Evolutionary conservation across 2,329 filamentous ascomycete genomes (phyloP).

Genomic region (Graphiopsis chlorocephala): DNA sequence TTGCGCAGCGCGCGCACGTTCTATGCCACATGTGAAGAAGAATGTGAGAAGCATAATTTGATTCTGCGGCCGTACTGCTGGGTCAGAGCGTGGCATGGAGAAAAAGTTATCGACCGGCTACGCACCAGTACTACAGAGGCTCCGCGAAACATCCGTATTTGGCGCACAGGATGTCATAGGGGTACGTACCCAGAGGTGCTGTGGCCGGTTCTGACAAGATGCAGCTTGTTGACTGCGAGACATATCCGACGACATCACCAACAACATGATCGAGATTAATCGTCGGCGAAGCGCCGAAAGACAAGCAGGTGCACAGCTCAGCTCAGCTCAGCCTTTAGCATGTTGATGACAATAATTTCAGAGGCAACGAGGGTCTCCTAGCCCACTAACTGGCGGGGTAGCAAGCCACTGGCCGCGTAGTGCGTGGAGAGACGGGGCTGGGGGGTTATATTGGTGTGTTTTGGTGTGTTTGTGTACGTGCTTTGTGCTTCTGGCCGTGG

Average conservation of each 20-base stretch:
- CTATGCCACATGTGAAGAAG: neutral
- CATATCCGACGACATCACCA: conserved; percentile 1
- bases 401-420: neutral
- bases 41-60: neutral
- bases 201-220: neutral
- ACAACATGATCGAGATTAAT: neutral
- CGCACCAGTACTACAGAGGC: neutral
- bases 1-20: neutral
- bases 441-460: neutral
- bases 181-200: neutral
- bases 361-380: neutral
- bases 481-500: neutral
- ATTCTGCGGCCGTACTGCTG: neutral
- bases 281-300: neutral
- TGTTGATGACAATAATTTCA: neutral
- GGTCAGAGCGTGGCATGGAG: neutral
- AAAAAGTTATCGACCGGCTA: neutral
- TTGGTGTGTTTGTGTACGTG: neutral
- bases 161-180: neutral
- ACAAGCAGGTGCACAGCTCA: neutral
- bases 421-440: conserved; percentile 3
- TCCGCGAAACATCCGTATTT: neutral
- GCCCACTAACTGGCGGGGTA: conserved; percentile 5
- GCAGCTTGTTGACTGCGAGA: neutral
- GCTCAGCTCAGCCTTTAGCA: neutral